Evolutionary conservation across 2,329 filamentous ascomycete genomes (phyloP).

Genomic region (Clonostachys chloroleuca): DNA sequence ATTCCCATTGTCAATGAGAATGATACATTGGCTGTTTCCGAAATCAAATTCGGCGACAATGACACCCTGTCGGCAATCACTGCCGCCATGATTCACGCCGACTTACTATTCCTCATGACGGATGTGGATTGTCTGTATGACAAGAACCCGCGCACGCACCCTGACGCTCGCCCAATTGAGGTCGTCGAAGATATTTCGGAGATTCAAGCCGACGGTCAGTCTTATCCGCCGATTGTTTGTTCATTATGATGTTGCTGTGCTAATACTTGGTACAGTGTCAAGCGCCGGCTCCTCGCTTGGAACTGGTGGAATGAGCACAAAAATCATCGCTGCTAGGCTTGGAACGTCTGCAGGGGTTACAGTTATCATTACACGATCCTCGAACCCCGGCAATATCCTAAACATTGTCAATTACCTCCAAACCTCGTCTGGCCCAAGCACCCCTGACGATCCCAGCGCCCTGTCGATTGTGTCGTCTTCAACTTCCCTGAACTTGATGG

Average conservation of each 20-base stretch:
- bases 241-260: not conserved
- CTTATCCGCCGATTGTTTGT: not conserved
- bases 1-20: conserved; percentile 99
- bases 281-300: conserved; percentile 84
- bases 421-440: conserved; percentile 23
- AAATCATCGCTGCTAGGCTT: conserved; percentile 88
- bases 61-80: conserved; percentile 96
- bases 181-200: conserved; percentile 85
- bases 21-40: conserved; percentile 90
- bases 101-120: conserved; percentile 97
- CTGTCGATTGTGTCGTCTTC: conserved; percentile 29
- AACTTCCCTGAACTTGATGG: conserved; percentile 31
- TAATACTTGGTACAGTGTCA: conserved; percentile 53
- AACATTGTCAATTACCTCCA: conserved; percentile 83
- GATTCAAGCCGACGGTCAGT: conserved; percentile 72
- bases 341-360: conserved; percentile 94
- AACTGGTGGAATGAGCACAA: conserved; percentile 96
- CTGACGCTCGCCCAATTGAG: conserved; percentile 84
- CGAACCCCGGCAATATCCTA: conserved; percentile 87
- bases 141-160: conserved; percentile 83
- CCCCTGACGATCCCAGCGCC: conserved; percentile 16
- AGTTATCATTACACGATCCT: conserved; percentile 90
- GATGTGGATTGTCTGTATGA: conserved; percentile 98
- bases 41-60: conserved; percentile 99
- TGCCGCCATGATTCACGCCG: conserved; percentile 93